Evolutionary conservation across 2,329 filamentous ascomycete genomes (phyloP), one percentile per base, ranked within the genome.

Genomic region (Aschersonia sp.): DNA sequence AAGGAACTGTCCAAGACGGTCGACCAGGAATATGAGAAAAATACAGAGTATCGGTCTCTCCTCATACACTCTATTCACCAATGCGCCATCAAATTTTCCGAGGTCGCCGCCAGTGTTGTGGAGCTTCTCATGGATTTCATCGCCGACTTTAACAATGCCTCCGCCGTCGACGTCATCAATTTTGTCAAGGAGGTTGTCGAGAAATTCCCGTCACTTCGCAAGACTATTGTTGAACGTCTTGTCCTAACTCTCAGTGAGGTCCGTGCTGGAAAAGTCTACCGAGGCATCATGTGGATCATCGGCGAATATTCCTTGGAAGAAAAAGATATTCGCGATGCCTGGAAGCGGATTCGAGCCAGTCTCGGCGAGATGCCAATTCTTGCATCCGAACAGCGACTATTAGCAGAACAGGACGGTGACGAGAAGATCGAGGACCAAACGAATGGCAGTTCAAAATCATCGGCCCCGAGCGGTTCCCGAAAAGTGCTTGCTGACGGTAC

Each of bases 131-230:
- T 98, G 92, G 92, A 98, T 66, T 97, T 97, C 62, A 95, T 98
- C 59, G 87, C 86, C 46, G 92, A 98, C 64, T 95, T 97, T 64
- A 97, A 94, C 72, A 95, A 94, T 60, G 84, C 86, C 43, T 95
- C 90, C 1, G 92, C 92, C 1, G 87, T 98, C 32, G 92, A 98
- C 65, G 90, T 98, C 47, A 97, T 98, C 60, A 89, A 87, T 48
- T 98, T 98, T 61, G 89, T 98, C 53, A 98, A 98, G 68, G 92
- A 98, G 64, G 92, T 98, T 4, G 90, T 97, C 6, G 92, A 98
- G 68, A 95, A 94, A 60, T 98, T 97, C 71, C 92, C 92, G 6
- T 81, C 86, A 56, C 76, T 98, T 49, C 82, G 92, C 51, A 79
- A 82, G 35, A 84, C 86, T 1, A 97, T 98, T 55, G 83, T 97